These are phyloP conservation scores for Neotropicomus parvogracilis DNA, from an alignment of 1,284 basidiomycete species.

Conservation along the genomic window DNA sequence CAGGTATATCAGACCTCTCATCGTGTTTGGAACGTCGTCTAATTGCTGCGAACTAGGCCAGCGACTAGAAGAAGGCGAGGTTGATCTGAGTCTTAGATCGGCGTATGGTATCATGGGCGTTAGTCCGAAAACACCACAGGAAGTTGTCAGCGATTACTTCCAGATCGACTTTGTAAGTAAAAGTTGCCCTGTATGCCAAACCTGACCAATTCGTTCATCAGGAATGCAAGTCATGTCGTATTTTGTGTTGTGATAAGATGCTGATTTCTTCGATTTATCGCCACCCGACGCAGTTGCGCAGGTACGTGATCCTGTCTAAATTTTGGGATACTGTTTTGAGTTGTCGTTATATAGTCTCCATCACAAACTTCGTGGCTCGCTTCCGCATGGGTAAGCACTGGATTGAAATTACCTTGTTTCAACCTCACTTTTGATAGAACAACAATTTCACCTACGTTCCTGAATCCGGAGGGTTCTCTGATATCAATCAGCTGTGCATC, in stretches of 20 bases:
- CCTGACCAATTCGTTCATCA: constrained; percentile 1
- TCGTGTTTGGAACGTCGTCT: background rate
- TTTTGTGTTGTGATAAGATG: background rate
- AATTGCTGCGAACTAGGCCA: constrained; percentile 3
- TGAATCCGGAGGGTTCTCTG: constrained; percentile 55
- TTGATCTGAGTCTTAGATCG: constrained; percentile 13
- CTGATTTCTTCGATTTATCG: background rate
- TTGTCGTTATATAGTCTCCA: constrained; percentile 28
- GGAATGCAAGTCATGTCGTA: constrained; percentile 10
- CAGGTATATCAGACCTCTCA: background rate
- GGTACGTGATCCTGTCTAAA: constrained; percentile 4
- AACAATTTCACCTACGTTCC: constrained; percentile 62
- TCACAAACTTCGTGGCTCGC: constrained; percentile 62
- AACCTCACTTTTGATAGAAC: constrained; percentile 37
- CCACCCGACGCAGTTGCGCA: constrained; percentile 7
- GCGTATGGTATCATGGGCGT: constrained; percentile 9
- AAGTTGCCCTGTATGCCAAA: no score
- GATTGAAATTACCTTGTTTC: background rate
- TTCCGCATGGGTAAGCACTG: constrained; percentile 49
- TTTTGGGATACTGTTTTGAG: background rate
- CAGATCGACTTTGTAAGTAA: constrained; percentile 9
- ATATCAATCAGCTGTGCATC: constrained; percentile 51
- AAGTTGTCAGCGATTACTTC: constrained; percentile 8
- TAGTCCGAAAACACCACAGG: constrained; percentile 8
- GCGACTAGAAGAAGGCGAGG: constrained; percentile 6